phyloP scores from a whole-genome alignment of 2,329 filamentous ascomycete species.

The Leptographium flavum region DNA sequence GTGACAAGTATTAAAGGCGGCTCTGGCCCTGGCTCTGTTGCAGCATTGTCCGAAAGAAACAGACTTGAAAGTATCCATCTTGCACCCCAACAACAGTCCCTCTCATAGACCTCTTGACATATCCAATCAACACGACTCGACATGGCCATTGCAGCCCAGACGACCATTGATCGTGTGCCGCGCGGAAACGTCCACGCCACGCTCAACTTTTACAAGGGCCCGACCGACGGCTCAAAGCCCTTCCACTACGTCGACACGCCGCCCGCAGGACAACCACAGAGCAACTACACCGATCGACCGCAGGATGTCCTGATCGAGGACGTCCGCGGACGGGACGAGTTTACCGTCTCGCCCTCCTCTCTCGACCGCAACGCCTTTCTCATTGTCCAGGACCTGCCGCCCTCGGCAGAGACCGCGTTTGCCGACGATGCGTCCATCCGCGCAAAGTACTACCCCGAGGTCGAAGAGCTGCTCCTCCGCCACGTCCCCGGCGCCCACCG shows the following conservation, averaged over 20 bases:
- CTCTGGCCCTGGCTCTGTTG: too few species aligned
- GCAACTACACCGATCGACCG: constrained; percentile 46
- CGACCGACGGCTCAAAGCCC: constrained; percentile 42
- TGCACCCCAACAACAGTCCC: neutral
- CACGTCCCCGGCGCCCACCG: constrained; percentile 50
- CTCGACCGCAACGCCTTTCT: constrained; percentile 48
- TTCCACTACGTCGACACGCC: constrained; percentile 55
- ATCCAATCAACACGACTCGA: too few species aligned
- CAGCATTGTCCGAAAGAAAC: too few species aligned
- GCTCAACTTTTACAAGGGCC: constrained; percentile 53
- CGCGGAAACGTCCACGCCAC: constrained; percentile 46
- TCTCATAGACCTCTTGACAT: neutral
- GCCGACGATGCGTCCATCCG: constrained; percentile 54
- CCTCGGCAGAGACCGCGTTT: constrained; percentile 46
- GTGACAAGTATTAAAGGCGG: neutral
- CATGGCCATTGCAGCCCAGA: neutral
- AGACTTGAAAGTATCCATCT: neutral
- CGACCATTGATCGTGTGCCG: constrained; percentile 21
- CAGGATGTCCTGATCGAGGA: constrained; percentile 51
- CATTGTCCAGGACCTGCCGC: constrained; percentile 42
- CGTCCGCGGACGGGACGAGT: constrained; percentile 52
- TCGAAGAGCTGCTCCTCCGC: constrained; percentile 56
- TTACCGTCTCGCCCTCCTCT: constrained; percentile 11
- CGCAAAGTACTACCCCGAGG: constrained; percentile 69
- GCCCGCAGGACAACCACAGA: constrained; percentile 43